Evolutionary conservation across 2,329 filamentous ascomycete species (phyloP), one percentile per base, ranked within the genome.

Genomic region (Pseudopyricularia javanii): DNA sequence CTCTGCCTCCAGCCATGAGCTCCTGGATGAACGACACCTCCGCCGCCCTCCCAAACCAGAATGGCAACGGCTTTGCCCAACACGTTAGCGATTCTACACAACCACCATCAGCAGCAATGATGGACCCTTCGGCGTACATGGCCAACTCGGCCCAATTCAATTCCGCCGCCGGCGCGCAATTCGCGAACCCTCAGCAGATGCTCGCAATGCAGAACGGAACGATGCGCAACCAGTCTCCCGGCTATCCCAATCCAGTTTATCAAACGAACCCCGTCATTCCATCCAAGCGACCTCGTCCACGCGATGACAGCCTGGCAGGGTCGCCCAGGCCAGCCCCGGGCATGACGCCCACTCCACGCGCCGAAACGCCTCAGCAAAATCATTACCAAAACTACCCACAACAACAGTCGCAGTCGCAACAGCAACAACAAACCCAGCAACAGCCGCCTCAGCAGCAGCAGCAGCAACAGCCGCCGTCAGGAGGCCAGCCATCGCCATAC

Each of bases 321-420:
- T 94, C 90, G 32, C 90, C 91, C 52, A 79, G 84, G 62, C 86
- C 85, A 64, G 83, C 85, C 53, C 79, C 85, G 5, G 81, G 80
- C 58, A 86, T 86, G 70, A 70, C 89, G 30, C 86, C 88, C 49
- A 82, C 81, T 24, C 94, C 91, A 69, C 88, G 91, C 68, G 91
- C 91, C 61, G 91, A 95, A 65, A 97, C 91, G 30, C 91, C 91
- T 33, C 87, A 89, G 62, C 88, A 91, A 64, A 78, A 82, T 57
- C 77, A 78, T 51, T 91, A 84, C 61, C 74, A 83, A 28, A 82
- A 81, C 58, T 91, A 85, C 66, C 86, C 84, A 64, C 78, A 75
- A 49, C 56, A 57, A 24, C 37, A 43, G 37, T 20, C 8, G 17
- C 37, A 45, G 22, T 22, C 22, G 24, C 40, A 45, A 6, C 33